Evolutionary conservation across 2,329 filamentous ascomycete genomes (phyloP).

Genomic region (Mycosphaerella sp.): DNA sequence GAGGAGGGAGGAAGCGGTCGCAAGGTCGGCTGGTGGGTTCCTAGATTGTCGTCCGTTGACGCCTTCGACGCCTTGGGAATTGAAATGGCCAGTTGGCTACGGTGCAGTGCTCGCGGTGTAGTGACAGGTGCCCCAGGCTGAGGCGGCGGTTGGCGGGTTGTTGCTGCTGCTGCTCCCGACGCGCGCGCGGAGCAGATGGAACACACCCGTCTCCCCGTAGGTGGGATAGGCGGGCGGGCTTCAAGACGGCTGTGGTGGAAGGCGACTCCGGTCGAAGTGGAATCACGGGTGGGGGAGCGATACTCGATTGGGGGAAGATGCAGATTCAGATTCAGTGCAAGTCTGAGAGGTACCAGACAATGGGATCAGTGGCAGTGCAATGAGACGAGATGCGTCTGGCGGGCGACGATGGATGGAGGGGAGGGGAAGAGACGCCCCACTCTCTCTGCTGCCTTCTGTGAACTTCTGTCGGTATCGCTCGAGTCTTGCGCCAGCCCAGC

Average conservation of each 20-base stretch:
- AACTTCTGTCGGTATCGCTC: neutral
- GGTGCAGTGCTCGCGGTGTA: too few relatives aligned
- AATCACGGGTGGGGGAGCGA: conserved; percentile 6
- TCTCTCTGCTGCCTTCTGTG: neutral
- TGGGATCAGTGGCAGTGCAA: conserved; percentile 2
- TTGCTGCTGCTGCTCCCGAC: conserved; percentile 12
- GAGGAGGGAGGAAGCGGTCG: conserved; percentile 7
- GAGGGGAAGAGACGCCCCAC: conserved; percentile 13
- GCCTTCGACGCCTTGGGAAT: conserved; percentile 9
- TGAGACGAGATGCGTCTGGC: neutral
- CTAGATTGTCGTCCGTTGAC: conserved; percentile 19
- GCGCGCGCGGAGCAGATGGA: conserved; percentile 17
- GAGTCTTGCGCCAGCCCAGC: neutral
- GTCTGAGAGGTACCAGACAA: conserved; percentile 20
- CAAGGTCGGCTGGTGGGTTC: conserved; percentile 17
- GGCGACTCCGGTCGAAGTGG: conserved; percentile 16
- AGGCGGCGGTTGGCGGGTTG: neutral
- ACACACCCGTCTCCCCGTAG: conserved; percentile 20
- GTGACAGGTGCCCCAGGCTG: conserved; percentile 3
- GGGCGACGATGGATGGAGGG: conserved; percentile 12
- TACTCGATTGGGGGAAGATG: conserved; percentile 13
- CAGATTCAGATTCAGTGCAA: conserved; percentile 3
- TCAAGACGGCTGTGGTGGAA: conserved; percentile 17
- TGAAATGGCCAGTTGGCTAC: neutral
- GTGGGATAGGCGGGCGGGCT: conserved; percentile 7